A percentile compares a stretch with the other conserved stretches of the same genome.
Conservation (phyloP, 345 rosid species). For the Heritiera littoralis region DNA sequence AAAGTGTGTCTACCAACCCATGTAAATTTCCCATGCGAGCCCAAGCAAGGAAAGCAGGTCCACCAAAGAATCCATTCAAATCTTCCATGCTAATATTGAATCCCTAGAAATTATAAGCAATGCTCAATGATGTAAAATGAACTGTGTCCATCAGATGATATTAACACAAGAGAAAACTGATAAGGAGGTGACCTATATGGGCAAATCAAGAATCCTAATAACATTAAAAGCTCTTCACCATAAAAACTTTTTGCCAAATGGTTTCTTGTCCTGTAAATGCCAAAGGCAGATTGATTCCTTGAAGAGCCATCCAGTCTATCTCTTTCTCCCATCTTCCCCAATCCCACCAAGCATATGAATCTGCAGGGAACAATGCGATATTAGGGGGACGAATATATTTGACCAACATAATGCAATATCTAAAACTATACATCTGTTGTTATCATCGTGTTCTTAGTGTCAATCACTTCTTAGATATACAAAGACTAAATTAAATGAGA, state of each 20-base stretch:
- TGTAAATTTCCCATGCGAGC: conserved; percentile 99
- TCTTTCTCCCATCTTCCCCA: conserved; percentile 97
- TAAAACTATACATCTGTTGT: not conserved
- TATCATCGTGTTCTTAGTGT: not conserved
- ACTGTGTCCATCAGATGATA: not conserved
- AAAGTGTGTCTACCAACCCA: conserved; percentile 46
- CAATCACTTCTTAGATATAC: not conserved
- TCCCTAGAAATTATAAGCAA: conserved; percentile 47
- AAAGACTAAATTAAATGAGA: not conserved
- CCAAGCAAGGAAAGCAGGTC: conserved; percentile 99
- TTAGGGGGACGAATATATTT: not conserved
- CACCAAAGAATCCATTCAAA: conserved; percentile 83
- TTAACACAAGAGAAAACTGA: not conserved
- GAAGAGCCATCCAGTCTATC: conserved; percentile 99
- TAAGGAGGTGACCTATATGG: not conserved
- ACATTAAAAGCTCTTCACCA: conserved; percentile 42
- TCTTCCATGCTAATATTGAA: conserved; percentile 68
- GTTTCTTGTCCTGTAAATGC: conserved; percentile 96
- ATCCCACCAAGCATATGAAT: conserved; percentile 94
- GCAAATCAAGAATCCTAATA: conserved; percentile 1
- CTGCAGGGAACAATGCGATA: conserved; percentile 39
- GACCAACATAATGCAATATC: not conserved
- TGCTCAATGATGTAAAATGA: not conserved
- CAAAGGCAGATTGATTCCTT: conserved; percentile 92
- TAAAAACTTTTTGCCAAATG: conserved; percentile 91